These are phyloP conservation scores for Heterobasidion parviporum DNA, from an alignment of 1,284 basidiomycete genomes.

Conservation along the genomic window DNA sequence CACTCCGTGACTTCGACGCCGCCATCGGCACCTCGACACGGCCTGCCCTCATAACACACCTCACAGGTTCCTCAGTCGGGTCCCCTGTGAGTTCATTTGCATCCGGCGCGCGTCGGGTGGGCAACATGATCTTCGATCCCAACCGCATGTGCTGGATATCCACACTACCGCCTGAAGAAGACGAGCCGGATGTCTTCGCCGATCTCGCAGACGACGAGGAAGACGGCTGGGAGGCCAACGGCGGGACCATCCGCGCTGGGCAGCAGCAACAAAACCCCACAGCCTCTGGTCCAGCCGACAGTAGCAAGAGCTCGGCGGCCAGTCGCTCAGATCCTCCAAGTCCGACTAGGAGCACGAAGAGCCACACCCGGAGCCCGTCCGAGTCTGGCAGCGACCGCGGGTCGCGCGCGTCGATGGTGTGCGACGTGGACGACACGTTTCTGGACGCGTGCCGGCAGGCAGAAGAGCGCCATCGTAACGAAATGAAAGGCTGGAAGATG, in stretches of 20 bases:
- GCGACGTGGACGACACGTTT: constrained; percentile 67
- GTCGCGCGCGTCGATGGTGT: constrained; percentile 65
- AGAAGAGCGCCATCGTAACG: constrained; percentile 70
- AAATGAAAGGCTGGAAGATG: constrained; percentile 78
- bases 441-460: constrained; percentile 64
- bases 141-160: constrained; percentile 91
- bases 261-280: constrained; percentile 23
- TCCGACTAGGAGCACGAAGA: constrained; percentile 54
- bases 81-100: constrained; percentile 75
- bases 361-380: constrained; percentile 55
- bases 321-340: constrained; percentile 37
- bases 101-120: constrained; percentile 77
- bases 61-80: constrained; percentile 73
- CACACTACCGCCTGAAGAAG: constrained; percentile 76
- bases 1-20: constrained; percentile 84
- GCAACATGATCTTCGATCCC: constrained; percentile 97
- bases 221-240: constrained; percentile 62
- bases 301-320: constrained; percentile 28
- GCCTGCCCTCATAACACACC: constrained; percentile 92
- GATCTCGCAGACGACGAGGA: constrained; percentile 85
- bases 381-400: constrained; percentile 71
- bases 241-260: constrained; percentile 69
- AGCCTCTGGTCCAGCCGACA: constrained; percentile 24
- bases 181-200: constrained; percentile 89
- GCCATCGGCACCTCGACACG: constrained; percentile 69